Evolutionary conservation across 768 basidiomycete genomes (phyloP).

Genomic region (Amanita muscaria): DNA sequence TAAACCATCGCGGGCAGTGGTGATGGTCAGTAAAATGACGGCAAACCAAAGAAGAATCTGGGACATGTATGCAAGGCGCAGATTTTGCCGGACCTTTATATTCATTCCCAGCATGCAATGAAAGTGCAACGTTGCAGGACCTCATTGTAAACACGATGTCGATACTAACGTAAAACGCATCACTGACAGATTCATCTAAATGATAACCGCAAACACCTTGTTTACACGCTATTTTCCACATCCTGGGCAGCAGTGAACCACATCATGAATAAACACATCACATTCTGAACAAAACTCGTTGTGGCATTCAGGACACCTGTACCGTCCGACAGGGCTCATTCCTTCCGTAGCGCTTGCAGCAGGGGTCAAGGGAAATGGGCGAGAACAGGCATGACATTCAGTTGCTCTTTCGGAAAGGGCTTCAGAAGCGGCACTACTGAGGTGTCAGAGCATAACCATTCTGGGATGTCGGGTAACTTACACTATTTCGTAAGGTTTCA

Average conservation of each 20-base stretch:
- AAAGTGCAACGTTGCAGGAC: slow-evolving; percentile 6
- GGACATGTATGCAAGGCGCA: too few relatives aligned
- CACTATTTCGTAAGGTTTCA: slow-evolving; percentile 77
- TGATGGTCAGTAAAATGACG: neutral
- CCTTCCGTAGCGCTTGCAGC: slow-evolving; percentile 43
- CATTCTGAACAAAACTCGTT: slow-evolving; percentile 93
- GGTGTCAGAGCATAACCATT: slow-evolving; percentile 2
- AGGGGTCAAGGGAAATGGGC: slow-evolving; percentile 48
- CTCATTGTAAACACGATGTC: slow-evolving; percentile 5
- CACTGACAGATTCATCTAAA: neutral
- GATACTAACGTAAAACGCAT: neutral
- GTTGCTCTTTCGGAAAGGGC: slow-evolving; percentile 25
- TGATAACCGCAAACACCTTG: neutral
- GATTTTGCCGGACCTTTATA: slow-evolving; percentile 1
- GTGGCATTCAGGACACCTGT: slow-evolving; percentile 79
- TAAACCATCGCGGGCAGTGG: neutral
- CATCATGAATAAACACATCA: slow-evolving; percentile 93
- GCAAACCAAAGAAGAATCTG: neutral
- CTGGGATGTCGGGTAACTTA: slow-evolving; percentile 30
- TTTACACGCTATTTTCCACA: slow-evolving; percentile 24
- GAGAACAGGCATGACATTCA: slow-evolving; percentile 74
- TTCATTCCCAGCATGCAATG: neutral
- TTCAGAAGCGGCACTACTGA: slow-evolving; percentile 30
- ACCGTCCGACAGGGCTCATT: slow-evolving; percentile 78
- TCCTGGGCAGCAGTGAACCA: slow-evolving; percentile 90